A percentile compares a stretch with the other conserved stretches of the same genome.
Conservation (phyloP, 179 eudicot genomes). For the Camellia oleifera region DNA sequence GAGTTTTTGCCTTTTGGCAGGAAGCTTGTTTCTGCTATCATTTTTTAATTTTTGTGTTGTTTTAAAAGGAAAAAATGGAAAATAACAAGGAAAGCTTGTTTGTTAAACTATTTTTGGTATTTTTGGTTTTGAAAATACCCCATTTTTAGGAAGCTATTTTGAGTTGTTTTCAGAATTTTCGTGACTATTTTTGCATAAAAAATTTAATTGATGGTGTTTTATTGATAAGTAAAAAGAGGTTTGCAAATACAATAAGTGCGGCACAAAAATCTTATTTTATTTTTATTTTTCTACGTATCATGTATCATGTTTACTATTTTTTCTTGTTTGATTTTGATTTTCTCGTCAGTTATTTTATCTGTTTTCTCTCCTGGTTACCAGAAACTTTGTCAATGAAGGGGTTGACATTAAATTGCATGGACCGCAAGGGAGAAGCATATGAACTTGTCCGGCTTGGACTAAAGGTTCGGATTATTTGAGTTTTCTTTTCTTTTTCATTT, state of each 20-base stretch:
- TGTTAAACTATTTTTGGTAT: too few species aligned
- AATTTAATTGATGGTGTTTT: too few species aligned
- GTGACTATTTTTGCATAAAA: too few species aligned
- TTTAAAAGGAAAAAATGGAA: too few species aligned
- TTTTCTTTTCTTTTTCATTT: conserved; percentile 10
- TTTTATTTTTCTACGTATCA: neutral
- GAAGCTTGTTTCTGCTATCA: too few species aligned
- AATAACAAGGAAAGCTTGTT: too few species aligned
- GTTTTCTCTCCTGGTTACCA: conserved; percentile 28
- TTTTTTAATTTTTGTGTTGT: too few species aligned
- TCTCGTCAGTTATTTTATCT: neutral
- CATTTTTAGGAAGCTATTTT: too few species aligned
- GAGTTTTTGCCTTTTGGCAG: too few species aligned
- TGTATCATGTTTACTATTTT: neutral
- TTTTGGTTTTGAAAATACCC: too few species aligned
- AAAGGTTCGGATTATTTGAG: conserved; percentile 52
- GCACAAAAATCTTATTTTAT: neutral
- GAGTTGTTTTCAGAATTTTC: too few species aligned
- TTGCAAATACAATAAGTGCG: neutral
- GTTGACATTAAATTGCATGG: conserved; percentile 96
- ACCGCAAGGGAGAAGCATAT: conserved; percentile 96
- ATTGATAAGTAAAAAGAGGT: too few species aligned
- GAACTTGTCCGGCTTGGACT: conserved; percentile 97
- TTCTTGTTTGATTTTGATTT: conserved; percentile 16
- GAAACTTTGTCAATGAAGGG: conserved; percentile 99